Percentiles rank a stretch among this genome's conserved stretches.
Evolutionary conservation across 2,329 filamentous ascomycete species (phyloP).

Genomic region (Podosphaera fusca): DNA sequence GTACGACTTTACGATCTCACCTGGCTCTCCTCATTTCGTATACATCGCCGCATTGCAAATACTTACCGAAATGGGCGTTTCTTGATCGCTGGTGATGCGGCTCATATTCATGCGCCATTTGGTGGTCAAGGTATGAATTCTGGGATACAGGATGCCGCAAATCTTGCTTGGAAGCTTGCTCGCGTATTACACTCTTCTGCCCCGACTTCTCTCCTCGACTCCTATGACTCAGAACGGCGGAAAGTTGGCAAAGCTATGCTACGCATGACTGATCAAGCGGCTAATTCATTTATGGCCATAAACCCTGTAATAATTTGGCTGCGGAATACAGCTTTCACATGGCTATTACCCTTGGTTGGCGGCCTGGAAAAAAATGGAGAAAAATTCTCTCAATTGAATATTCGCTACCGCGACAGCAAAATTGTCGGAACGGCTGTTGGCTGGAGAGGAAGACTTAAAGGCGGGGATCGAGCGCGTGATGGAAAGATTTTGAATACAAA

Average conservation of each 20-base stretch:
- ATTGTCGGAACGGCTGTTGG: slow-evolving; percentile 17
- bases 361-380: slow-evolving; percentile 1
- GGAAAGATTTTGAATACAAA: slow-evolving; percentile 10
- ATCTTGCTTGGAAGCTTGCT: slow-evolving; percentile 33
- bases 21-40: slow-evolving; percentile 23
- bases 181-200: slow-evolving; percentile 27
- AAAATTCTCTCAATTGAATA: slow-evolving; percentile 20
- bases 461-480: slow-evolving; percentile 25
- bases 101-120: slow-evolving; percentile 37
- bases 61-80: slow-evolving; percentile 22
- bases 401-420: slow-evolving; percentile 21
- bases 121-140: slow-evolving; percentile 36
- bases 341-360: slow-evolving; percentile 18
- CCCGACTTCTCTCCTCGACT: slow-evolving; percentile 23
- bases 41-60: slow-evolving; percentile 21
- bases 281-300: slow-evolving; percentile 18
- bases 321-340: slow-evolving; percentile 19
- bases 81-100: slow-evolving; percentile 30
- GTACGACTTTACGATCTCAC: slow-evolving; percentile 11
- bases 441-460: slow-evolving; percentile 18
- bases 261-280: slow-evolving; percentile 20
- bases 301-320: slow-evolving; percentile 18
- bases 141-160: slow-evolving; percentile 34
- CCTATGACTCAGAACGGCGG: slow-evolving; percentile 37
- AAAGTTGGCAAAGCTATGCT: slow-evolving; percentile 22